phyloP scores from a whole-genome alignment of 2,329 filamentous ascomycete genomes.

The Thyridium curvatum region DNA sequence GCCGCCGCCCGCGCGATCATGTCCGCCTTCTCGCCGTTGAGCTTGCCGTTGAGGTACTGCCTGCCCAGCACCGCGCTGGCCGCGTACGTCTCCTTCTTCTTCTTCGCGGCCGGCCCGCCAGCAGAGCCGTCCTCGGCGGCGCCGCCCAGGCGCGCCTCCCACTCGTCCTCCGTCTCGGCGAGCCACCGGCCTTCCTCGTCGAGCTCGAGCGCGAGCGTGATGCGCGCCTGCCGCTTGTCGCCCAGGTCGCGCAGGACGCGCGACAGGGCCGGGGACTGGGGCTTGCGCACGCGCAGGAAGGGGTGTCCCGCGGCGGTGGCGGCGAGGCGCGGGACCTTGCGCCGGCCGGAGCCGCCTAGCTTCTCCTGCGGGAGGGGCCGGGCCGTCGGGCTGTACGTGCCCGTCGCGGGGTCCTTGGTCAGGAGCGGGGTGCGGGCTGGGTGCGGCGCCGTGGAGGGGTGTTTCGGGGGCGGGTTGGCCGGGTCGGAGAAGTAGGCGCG shows the following conservation, averaged over 20 bases:
- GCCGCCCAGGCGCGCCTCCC: constrained; percentile 32
- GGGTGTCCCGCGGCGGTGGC: constrained; percentile 49
- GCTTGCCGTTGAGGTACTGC: constrained; percentile 17
- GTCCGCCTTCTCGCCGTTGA: constrained; percentile 27
- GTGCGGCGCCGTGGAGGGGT: constrained; percentile 9
- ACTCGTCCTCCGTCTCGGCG: constrained; percentile 37
- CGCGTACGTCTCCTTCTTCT: constrained; percentile 22
- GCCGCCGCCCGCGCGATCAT: constrained; percentile 33
- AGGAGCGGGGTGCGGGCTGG: constrained; percentile 21
- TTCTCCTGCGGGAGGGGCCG: constrained; percentile 41
- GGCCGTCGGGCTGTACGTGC: constrained; percentile 34
- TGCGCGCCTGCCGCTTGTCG: constrained; percentile 31
- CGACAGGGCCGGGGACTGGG: constrained; percentile 55
- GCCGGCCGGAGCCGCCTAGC: constrained; percentile 37
- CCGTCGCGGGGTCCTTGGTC: constrained; percentile 5
- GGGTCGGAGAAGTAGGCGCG: constrained; percentile 7
- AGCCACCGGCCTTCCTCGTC: constrained; percentile 19
- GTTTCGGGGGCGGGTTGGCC: constrained; percentile 6
- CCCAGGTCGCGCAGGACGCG: constrained; percentile 49
- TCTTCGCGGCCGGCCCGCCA: too few relatives aligned
- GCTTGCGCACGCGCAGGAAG: constrained; percentile 61
- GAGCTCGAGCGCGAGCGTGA: constrained; percentile 29
- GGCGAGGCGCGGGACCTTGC: constrained; percentile 52
- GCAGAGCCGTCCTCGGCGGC: constrained; percentile 5
- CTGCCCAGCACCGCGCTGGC: constrained; percentile 13